Conservation (phyloP, 2,329 filamentous ascomycete genomes). For the Alternaria solani region DNA sequence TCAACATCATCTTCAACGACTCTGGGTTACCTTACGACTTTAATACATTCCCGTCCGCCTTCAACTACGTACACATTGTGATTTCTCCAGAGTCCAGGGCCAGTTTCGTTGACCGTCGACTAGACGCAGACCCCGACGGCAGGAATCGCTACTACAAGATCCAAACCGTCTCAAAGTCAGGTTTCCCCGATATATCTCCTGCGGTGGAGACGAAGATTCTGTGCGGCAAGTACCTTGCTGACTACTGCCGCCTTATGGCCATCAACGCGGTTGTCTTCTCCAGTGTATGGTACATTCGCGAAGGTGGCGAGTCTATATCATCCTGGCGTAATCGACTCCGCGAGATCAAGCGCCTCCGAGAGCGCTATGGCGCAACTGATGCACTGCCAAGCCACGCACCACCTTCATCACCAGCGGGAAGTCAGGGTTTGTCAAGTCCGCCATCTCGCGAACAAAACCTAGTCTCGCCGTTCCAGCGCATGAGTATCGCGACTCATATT, state of each 20-base stretch:
- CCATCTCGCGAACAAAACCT: slow-evolving; percentile 40
- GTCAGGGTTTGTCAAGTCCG: slow-evolving; percentile 37
- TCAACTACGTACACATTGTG: slow-evolving; percentile 97
- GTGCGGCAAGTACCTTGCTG: slow-evolving; percentile 79
- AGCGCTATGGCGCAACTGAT: slow-evolving; percentile 55
- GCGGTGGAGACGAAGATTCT: slow-evolving; percentile 90
- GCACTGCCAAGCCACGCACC: slow-evolving; percentile 20
- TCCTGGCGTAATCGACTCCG: slow-evolving; percentile 88
- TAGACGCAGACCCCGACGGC: slow-evolving; percentile 53
- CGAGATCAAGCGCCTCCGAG: slow-evolving; percentile 83
- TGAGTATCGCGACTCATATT: slow-evolving; percentile 47
- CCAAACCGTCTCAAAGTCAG: slow-evolving; percentile 84
- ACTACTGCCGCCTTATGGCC: slow-evolving; percentile 86
- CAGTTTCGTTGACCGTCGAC: slow-evolving; percentile 70
- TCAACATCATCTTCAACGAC: slow-evolving; percentile 98
- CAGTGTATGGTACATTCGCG: slow-evolving; percentile 81
- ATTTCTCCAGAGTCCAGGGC: slow-evolving; percentile 86
- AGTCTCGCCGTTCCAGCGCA: slow-evolving; percentile 43
- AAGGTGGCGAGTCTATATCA: slow-evolving; percentile 82
- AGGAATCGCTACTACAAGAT: slow-evolving; percentile 79
- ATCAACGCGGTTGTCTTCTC: slow-evolving; percentile 95
- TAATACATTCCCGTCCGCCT: slow-evolving; percentile 90
- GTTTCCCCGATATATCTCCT: slow-evolving; percentile 90
- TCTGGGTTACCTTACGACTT: slow-evolving; percentile 90
- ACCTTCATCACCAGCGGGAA: slow-evolving; percentile 33